phyloP scores from a whole-genome alignment of 768 basidiomycete genomes.

The Boletus sp. region DNA sequence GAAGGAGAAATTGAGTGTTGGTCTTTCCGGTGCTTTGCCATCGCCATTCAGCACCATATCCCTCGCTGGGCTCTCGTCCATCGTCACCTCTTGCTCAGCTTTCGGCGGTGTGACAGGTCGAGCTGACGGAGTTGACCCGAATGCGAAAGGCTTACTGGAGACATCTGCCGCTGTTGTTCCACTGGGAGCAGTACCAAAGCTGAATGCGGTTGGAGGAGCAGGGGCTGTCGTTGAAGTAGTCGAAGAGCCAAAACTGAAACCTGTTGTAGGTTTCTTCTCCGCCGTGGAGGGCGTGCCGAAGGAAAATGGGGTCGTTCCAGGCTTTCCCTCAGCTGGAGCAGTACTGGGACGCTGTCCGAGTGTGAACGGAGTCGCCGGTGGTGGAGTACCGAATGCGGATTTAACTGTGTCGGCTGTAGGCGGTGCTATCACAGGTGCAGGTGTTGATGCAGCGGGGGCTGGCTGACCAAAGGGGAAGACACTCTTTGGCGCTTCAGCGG shows the following conservation, averaged over 20 bases:
- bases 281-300: conserved; percentile 35
- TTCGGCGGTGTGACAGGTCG: conserved; percentile 68
- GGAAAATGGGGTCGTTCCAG: conserved; percentile 17
- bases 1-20: conserved; percentile 52
- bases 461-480: conserved; percentile 34
- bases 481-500: conserved; percentile 32
- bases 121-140: conserved; percentile 42
- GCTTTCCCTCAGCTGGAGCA: conserved; percentile 25
- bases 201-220: conserved; percentile 37
- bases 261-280: conserved; percentile 36
- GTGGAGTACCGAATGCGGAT: conserved; percentile 38
- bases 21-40: conserved; percentile 37
- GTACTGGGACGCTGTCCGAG: conserved; percentile 38
- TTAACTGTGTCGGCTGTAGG: conserved; percentile 39
- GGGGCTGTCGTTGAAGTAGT: conserved; percentile 34
- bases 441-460: conserved; percentile 1
- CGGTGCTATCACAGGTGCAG: conserved; percentile 5
- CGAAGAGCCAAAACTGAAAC: conserved; percentile 46
- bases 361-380: conserved; percentile 37
- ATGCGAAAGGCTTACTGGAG: conserved; percentile 53
- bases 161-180: conserved; percentile 40
- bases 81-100: conserved; percentile 63
- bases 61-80: conserved; percentile 81
- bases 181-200: conserved; percentile 45
- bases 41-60: conserved; percentile 48